Conservation (phyloP, 441 rosid genomes). For the Breynia disticha region DNA sequence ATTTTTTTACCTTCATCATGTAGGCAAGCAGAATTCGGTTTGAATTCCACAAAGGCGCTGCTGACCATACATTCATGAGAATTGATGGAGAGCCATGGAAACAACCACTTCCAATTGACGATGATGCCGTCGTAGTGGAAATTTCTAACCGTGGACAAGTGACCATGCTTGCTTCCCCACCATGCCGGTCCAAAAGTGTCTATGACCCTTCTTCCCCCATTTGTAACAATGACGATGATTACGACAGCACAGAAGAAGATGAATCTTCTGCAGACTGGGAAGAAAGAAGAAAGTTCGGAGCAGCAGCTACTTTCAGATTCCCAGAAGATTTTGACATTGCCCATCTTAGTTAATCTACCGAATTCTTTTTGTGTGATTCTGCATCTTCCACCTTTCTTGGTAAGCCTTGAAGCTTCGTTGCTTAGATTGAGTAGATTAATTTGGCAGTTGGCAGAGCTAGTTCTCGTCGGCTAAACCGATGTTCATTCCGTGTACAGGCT, state of each 20-base stretch:
- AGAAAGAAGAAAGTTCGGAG: slow-evolving; percentile 76
- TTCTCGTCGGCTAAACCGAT: too few relatives aligned
- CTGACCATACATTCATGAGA: slow-evolving; percentile 82
- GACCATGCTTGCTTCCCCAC: slow-evolving; percentile 68
- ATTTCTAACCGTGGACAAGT: slow-evolving; percentile 79
- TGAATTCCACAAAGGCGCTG: slow-evolving; percentile 70
- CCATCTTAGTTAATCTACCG: slow-evolving; percentile 36
- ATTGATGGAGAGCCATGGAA: slow-evolving; percentile 99
- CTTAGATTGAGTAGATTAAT: too few relatives aligned
- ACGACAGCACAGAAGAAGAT: slow-evolving; percentile 23
- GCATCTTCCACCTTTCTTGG: background rate
- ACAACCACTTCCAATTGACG: slow-evolving; percentile 76
- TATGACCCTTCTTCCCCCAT: slow-evolving; percentile 29
- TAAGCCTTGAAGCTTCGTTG: background rate
- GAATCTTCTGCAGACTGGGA: slow-evolving; percentile 29
- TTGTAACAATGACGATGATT: slow-evolving; percentile 14
- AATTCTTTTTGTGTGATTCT: background rate
- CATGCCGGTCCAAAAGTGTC: slow-evolving; percentile 57
- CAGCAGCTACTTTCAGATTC: slow-evolving; percentile 68
- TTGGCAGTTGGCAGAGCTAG: too few relatives aligned
- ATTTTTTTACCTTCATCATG: background rate
- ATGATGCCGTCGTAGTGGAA: slow-evolving; percentile 69
- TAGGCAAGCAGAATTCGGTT: slow-evolving; percentile 75
- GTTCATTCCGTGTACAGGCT: too few relatives aligned
- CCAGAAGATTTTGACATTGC: slow-evolving; percentile 63